Conservation (phyloP, 2,329 filamentous ascomycete genomes). For the Leptographium radiaticola region DNA sequence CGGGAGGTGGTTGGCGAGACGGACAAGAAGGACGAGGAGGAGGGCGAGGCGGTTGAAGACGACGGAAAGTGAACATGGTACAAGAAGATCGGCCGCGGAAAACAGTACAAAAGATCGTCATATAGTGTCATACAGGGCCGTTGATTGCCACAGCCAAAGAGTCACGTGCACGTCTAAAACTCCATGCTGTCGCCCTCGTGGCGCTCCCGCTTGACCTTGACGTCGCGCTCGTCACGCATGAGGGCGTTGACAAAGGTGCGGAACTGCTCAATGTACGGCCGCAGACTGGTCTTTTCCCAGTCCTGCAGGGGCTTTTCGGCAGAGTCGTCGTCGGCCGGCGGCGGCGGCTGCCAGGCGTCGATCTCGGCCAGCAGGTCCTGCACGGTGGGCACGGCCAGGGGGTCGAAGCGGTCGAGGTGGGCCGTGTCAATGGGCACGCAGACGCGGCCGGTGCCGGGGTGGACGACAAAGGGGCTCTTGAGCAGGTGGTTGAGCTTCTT, state of each 20-base stretch:
- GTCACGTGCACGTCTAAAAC: constrained; percentile 23
- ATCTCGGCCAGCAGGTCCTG: constrained; percentile 73
- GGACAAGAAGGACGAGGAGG: constrained; percentile 15
- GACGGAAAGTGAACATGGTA: not conserved
- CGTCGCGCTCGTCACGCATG: constrained; percentile 59
- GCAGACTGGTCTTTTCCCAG: constrained; percentile 95
- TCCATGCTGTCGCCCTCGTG: constrained; percentile 38
- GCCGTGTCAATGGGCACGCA: constrained; percentile 85
- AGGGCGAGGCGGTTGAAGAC: constrained; percentile 12
- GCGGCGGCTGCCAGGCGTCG: constrained; percentile 52
- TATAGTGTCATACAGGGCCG: too few species aligned
- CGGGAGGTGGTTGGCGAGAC: constrained; percentile 23
- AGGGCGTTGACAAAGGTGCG: constrained; percentile 64
- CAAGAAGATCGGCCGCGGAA: not conserved
- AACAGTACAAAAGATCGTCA: not conserved
- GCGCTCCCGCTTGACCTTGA: constrained; percentile 41
- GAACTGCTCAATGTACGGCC: constrained; percentile 86
- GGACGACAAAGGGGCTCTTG: constrained; percentile 92
- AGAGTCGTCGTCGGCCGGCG: constrained; percentile 10
- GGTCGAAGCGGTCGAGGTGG: constrained; percentile 71
- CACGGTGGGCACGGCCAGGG: constrained; percentile 78
- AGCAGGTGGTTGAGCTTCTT: constrained; percentile 98
- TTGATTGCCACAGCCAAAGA: not conserved
- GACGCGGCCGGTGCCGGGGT: constrained; percentile 84
- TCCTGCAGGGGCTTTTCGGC: constrained; percentile 45